phyloP scores from a whole-genome alignment of 2,329 filamentous ascomycete genomes.

The Cylindrodendrum hubeiense region DNA sequence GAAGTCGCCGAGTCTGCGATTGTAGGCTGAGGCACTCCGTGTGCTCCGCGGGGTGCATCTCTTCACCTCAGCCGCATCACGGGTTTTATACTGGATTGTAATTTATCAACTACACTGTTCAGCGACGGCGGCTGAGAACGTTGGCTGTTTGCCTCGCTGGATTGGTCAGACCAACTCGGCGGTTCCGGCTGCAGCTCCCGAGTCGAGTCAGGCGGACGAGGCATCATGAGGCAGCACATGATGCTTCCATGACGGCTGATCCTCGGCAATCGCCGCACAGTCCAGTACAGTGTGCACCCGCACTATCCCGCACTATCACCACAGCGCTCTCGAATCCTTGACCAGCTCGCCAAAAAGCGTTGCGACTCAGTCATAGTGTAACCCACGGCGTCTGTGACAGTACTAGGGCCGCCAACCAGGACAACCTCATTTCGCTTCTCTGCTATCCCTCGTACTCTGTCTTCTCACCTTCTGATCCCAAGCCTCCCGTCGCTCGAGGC shows the following conservation, averaged over 20 bases:
- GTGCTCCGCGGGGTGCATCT: not conserved
- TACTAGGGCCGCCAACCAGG: not conserved
- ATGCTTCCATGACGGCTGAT: constrained; percentile 15
- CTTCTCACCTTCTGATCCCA: not conserved
- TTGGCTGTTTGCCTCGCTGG: not conserved
- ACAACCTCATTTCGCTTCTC: not conserved
- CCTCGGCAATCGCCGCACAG: constrained; percentile 12
- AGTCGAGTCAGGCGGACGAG: not conserved
- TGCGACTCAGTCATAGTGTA: constrained; percentile 1
- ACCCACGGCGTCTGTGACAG: constrained; percentile 11
- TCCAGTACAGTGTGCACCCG: not conserved
- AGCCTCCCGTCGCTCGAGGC: not conserved
- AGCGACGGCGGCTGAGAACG: constrained; percentile 7
- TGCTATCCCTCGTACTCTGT: not conserved
- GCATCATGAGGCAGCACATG: not conserved
- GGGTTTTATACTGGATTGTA: constrained; percentile 1
- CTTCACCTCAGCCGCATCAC: constrained; percentile 16
- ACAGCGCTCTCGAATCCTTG: constrained; percentile 5
- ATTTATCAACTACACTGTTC: not conserved
- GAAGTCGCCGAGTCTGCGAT: not conserved
- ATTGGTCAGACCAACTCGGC: constrained; percentile 7
- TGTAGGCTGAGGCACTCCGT: not conserved
- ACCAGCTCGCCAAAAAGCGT: constrained; percentile 10
- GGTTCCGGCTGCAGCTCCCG: not conserved
- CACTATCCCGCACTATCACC: constrained; percentile 7